Conservation (phyloP, 2,329 filamentous ascomycete genomes). For the Microsporum ferrugineum region DNA sequence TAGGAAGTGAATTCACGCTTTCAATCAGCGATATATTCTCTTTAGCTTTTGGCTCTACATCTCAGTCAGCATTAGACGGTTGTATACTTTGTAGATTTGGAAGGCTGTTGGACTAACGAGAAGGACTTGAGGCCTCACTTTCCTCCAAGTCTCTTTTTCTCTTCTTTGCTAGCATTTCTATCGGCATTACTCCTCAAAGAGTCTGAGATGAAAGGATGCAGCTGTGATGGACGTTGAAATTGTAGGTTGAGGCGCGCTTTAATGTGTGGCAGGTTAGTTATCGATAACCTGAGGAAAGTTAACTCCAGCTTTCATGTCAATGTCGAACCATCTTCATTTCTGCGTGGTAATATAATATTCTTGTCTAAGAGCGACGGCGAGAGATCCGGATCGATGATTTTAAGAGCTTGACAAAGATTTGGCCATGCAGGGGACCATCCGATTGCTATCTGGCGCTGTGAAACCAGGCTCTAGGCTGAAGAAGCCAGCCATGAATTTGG, state of each 20-base stretch:
- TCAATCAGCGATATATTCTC: slow-evolving; percentile 25
- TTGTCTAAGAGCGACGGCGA: not conserved
- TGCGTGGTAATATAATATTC: not conserved
- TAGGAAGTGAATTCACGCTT: slow-evolving; percentile 31
- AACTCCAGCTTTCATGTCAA: not conserved
- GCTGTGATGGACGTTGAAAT: not conserved
- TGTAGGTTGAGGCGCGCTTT: not conserved
- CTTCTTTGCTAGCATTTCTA: not conserved
- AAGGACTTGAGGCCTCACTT: too few species aligned
- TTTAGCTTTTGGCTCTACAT: not conserved
- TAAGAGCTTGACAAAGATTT: not conserved
- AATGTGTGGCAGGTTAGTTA: not conserved
- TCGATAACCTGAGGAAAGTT: not conserved
- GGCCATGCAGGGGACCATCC: not conserved
- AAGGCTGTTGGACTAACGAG: not conserved
- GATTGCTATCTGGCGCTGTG: slow-evolving; percentile 18
- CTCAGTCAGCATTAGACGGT: not conserved
- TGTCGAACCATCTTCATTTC: not conserved
- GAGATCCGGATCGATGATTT: not conserved
- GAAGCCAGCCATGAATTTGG: slow-evolving; percentile 29
- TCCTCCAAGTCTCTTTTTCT: not conserved
- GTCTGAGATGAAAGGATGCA: not conserved
- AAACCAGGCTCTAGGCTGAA: slow-evolving; percentile 24
- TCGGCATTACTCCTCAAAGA: not conserved
- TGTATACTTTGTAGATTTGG: not conserved